phyloP scores from a whole-genome alignment of 2,329 filamentous ascomycete genomes.

The Amauroascus niger region DNA sequence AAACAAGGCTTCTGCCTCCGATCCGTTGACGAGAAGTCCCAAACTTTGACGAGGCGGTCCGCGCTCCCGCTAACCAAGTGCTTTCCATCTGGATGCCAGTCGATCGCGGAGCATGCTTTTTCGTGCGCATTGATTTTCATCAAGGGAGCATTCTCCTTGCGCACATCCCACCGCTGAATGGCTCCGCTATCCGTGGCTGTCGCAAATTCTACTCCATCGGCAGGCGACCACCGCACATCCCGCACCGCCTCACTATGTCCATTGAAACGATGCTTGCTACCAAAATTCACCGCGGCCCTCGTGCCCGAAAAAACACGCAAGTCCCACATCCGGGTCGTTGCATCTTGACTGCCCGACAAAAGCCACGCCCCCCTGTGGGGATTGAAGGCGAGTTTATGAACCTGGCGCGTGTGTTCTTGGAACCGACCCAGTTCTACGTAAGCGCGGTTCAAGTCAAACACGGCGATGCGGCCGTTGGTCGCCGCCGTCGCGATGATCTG shows the following conservation, averaged over 20 bases:
- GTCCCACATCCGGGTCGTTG: slow-evolving; percentile 56
- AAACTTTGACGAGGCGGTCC: slow-evolving; percentile 54
- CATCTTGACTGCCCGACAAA: slow-evolving; percentile 56
- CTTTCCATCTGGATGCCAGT: slow-evolving; percentile 59
- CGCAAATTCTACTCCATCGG: slow-evolving; percentile 52
- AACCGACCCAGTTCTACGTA: slow-evolving; percentile 53
- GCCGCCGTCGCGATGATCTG: slow-evolving; percentile 55
- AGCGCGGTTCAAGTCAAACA: slow-evolving; percentile 54
- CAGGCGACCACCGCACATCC: slow-evolving; percentile 57
- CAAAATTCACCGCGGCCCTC: slow-evolving; percentile 43
- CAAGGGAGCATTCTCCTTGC: slow-evolving; percentile 47
- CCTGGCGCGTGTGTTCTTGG: slow-evolving; percentile 56
- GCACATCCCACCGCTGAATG: slow-evolving; percentile 56
- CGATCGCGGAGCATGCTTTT: slow-evolving; percentile 51
- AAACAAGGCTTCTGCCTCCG: slow-evolving; percentile 51
- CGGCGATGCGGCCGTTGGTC: slow-evolving; percentile 54
- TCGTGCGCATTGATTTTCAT: slow-evolving; percentile 54
- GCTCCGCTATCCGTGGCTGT: slow-evolving; percentile 55
- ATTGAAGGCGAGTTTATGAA: slow-evolving; percentile 57
- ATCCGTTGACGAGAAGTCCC: slow-evolving; percentile 51
- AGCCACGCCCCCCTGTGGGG: slow-evolving; percentile 51
- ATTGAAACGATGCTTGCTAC: slow-evolving; percentile 46
- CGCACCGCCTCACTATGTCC: slow-evolving; percentile 53
- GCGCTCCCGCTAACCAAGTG: slow-evolving; percentile 54
- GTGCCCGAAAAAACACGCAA: slow-evolving; percentile 44